Percentiles rank a stretch among this genome's conserved stretches.
These are phyloP conservation scores for Acrocalymma vagum DNA, from an alignment of 2,329 filamentous ascomycete genomes.

Conservation along the genomic window DNA sequence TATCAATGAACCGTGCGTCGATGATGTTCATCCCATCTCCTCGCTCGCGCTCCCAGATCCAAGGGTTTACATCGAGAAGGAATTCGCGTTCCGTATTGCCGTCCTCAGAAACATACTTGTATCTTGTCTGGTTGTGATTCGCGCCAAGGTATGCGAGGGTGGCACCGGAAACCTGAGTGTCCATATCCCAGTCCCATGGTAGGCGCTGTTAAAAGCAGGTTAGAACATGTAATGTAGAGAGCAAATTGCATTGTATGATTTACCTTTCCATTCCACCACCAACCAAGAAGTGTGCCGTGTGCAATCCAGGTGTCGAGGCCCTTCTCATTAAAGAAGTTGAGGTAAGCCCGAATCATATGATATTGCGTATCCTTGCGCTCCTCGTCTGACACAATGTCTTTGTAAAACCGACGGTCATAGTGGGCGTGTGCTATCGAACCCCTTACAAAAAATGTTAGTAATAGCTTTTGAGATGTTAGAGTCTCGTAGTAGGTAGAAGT, in stretches of 20 bases:
- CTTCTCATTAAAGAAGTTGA: slow-evolving; percentile 69
- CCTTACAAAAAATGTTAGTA: slow-evolving; percentile 29
- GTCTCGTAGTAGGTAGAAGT: slow-evolving; percentile 1
- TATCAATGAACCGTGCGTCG: slow-evolving; percentile 85
- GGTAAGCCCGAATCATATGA: slow-evolving; percentile 77
- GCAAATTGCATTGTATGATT: slow-evolving; percentile 1
- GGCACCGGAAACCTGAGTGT: slow-evolving; percentile 76
- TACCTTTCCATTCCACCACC: slow-evolving; percentile 83
- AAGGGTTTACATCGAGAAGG: slow-evolving; percentile 80
- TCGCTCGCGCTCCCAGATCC: slow-evolving; percentile 67
- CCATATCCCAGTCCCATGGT: slow-evolving; percentile 86
- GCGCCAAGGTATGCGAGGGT: slow-evolving; percentile 73
- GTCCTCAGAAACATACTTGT: slow-evolving; percentile 50
- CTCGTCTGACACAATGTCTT: slow-evolving; percentile 68
- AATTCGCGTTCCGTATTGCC: slow-evolving; percentile 62
- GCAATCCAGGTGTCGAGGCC: slow-evolving; percentile 85
- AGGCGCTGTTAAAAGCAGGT: slow-evolving; percentile 64
- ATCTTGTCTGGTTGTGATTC: slow-evolving; percentile 73
- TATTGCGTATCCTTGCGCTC: slow-evolving; percentile 72
- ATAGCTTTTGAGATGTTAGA: not conserved
- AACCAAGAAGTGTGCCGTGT: slow-evolving; percentile 83
- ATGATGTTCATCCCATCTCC: slow-evolving; percentile 81
- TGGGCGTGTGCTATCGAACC: slow-evolving; percentile 70
- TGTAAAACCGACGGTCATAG: slow-evolving; percentile 78
- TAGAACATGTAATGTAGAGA: slow-evolving; percentile 23